Evolutionary conservation across 257 asterid genomes (phyloP).

Genomic region (Knoxia roxburghii): DNA sequence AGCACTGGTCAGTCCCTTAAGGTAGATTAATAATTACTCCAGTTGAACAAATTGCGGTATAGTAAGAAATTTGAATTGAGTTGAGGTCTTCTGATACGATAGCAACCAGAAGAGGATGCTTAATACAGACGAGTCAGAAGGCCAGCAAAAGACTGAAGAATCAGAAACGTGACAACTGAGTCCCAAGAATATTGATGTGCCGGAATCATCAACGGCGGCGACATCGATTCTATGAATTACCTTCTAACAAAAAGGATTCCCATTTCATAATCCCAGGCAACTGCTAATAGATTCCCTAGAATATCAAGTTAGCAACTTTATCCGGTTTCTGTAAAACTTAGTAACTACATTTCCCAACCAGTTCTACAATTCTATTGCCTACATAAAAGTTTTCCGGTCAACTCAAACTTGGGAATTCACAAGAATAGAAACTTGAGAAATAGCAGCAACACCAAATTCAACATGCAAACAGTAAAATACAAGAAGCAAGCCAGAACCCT

Average conservation of each 20-base stretch:
- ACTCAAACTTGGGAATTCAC: neutral
- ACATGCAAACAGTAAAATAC: neutral
- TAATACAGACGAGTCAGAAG: neutral
- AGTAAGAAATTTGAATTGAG: too few relatives aligned
- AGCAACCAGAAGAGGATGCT: too few relatives aligned
- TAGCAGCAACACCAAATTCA: neutral
- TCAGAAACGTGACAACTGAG: neutral
- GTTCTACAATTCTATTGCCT: neutral
- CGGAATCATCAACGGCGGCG: too few relatives aligned
- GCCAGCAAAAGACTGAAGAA: neutral
- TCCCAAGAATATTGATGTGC: too few relatives aligned
- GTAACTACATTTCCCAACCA: neutral
- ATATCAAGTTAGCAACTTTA: neutral
- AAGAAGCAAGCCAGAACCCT: neutral
- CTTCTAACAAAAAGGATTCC: neutral
- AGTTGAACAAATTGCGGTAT: neutral
- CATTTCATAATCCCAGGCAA: neutral
- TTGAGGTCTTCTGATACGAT: too few relatives aligned
- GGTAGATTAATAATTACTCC: neutral
- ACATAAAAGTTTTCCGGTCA: neutral
- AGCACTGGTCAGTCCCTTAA: neutral
- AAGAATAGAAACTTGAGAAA: neutral
- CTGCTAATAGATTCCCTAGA: neutral
- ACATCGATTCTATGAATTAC: too few relatives aligned
- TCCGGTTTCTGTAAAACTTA: neutral